A percentile compares a stretch with the other conserved stretches of the same genome.
phyloP scores from a whole-genome alignment of 78 protist species.

The Cavenderia fasciculata region DNA sequence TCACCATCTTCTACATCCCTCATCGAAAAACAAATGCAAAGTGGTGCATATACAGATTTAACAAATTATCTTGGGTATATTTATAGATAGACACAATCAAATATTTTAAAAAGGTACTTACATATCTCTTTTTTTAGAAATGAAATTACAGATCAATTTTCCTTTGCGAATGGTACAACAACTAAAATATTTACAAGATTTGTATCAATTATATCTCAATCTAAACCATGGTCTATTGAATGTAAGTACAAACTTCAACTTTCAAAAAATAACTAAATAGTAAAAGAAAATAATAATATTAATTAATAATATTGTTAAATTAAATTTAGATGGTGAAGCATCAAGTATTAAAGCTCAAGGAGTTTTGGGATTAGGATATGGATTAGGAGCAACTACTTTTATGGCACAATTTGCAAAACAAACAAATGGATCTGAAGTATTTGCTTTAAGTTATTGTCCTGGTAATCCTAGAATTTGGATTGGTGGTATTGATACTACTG shows the following conservation, averaged over 20 bases:
- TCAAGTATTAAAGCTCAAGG: constrained; percentile 53
- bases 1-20: constrained; percentile 18
- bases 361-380: constrained; percentile 31
- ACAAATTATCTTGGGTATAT: neutral
- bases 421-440: constrained; percentile 2
- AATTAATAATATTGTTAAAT: neutral
- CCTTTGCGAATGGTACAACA: neutral
- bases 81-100: neutral
- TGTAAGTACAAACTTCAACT: neutral
- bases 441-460: constrained; percentile 22
- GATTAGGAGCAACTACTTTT: constrained; percentile 3
- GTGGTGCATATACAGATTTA: constrained; percentile 21
- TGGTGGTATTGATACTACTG: constrained; percentile 55
- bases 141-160: neutral
- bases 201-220: constrained; percentile 49
- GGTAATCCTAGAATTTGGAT: constrained; percentile 62
- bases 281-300: neutral
- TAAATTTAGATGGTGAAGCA: constrained; percentile 21
- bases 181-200: neutral
- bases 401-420: constrained; percentile 5
- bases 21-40: neutral
- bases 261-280: neutral
- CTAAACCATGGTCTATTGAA: constrained; percentile 51
- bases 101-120: neutral
- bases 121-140: neutral